A percentile compares a stretch with the other conserved stretches of the same genome.
phyloP scores from a whole-genome alignment of 305 asterid species.

The Fraxinus velutina region DNA sequence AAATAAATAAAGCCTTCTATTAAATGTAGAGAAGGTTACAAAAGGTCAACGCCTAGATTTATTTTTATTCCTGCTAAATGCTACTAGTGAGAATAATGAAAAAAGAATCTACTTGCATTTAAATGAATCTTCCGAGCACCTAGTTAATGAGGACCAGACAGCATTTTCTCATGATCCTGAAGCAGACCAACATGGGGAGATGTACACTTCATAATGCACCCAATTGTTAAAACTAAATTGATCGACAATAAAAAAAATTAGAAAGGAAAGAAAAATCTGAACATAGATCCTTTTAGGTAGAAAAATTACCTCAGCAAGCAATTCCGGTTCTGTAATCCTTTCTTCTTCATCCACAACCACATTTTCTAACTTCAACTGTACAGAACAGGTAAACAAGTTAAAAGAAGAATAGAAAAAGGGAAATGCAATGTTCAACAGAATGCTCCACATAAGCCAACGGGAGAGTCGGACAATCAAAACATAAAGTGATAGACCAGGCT shows the following conservation, averaged over 20 bases:
- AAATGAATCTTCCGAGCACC: slow-evolving; percentile 3
- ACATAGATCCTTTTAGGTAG: background rate
- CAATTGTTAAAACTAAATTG: slow-evolving; percentile 4
- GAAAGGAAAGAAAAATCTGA: slow-evolving; percentile 11
- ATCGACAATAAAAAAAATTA: background rate
- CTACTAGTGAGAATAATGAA: background rate
- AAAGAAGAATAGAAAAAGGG: background rate
- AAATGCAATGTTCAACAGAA: background rate
- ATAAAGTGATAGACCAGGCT: background rate
- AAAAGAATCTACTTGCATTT: background rate
- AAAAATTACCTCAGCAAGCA: slow-evolving; percentile 72
- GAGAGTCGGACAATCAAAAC: background rate
- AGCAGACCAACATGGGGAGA: slow-evolving; percentile 1
- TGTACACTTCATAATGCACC: slow-evolving; percentile 9
- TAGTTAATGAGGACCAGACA: slow-evolving; percentile 1
- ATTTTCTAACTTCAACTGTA: slow-evolving; percentile 73
- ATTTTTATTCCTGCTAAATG: background rate
- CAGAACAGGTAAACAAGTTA: slow-evolving; percentile 13
- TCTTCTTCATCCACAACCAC: slow-evolving; percentile 72
- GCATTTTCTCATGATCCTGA: slow-evolving; percentile 12
- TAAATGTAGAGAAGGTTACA: background rate
- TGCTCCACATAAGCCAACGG: background rate
- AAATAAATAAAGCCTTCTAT: background rate
- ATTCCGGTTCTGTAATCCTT: slow-evolving; percentile 66
- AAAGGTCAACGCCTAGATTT: background rate